Percentiles rank a stretch among this genome's conserved stretches.
Evolutionary conservation across 2,329 filamentous ascomycete species (phyloP).

Genomic region (Paramyrothecium sp.): DNA sequence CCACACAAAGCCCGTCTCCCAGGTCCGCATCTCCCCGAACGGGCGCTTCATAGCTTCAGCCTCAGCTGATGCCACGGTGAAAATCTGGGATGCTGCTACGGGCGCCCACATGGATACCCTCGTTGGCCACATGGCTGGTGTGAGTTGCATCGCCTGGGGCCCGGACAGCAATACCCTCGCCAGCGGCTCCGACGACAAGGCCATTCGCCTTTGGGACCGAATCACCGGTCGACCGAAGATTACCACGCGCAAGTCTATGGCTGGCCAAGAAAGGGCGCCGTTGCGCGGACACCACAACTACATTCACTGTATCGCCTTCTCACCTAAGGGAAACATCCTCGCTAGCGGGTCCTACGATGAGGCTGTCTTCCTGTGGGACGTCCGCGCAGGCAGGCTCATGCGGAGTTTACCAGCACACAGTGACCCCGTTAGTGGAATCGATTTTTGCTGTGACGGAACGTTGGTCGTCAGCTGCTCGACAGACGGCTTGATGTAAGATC

Average conservation of each 20-base stretch:
- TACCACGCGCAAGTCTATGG: conserved; percentile 35
- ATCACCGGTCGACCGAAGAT: conserved; percentile 56
- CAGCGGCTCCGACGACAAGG: conserved; percentile 93
- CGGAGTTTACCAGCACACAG: conserved; percentile 89
- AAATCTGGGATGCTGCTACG: conserved; percentile 81
- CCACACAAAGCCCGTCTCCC: conserved; percentile 76
- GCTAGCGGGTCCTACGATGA: conserved; percentile 96
- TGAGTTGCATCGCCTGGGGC: conserved; percentile 92
- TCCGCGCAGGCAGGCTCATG: conserved; percentile 84
- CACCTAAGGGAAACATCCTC: conserved; percentile 96
- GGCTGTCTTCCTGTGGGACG: conserved; percentile 95
- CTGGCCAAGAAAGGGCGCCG: conserved; percentile 46
- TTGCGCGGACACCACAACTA: conserved; percentile 94
- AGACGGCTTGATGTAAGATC: conserved; percentile 77
- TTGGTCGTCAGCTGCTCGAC: conserved; percentile 88
- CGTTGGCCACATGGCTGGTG: conserved; percentile 88
- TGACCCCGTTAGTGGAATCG: conserved; percentile 89
- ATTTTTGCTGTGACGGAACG: conserved; percentile 90
- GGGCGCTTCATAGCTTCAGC: conserved; percentile 86
- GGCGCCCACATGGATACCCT: conserved; percentile 83
- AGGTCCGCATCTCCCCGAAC: conserved; percentile 88
- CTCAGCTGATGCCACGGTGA: conserved; percentile 86
- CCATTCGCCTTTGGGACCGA: conserved; percentile 87
- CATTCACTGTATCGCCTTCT: conserved; percentile 90
- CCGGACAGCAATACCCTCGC: conserved; percentile 86